Evolutionary conservation across 345 rosid genomes (phyloP).

Genomic region (Atalantia buxifolia): DNA sequence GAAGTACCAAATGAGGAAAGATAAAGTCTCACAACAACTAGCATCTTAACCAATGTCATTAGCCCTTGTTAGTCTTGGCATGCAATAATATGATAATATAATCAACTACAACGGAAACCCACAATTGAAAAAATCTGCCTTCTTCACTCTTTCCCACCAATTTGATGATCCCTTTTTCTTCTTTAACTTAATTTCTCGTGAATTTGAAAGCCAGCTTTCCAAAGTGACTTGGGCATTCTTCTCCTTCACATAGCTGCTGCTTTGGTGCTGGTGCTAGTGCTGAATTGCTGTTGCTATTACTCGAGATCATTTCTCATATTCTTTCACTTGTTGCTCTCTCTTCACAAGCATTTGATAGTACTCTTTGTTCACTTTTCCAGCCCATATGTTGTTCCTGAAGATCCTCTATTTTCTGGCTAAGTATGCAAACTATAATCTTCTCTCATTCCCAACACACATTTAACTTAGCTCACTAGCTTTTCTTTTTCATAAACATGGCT

Average conservation of each 20-base stretch:
- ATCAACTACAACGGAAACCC: slow-evolving; percentile 13
- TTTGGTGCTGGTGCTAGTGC: not conserved
- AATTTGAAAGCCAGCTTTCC: slow-evolving; percentile 17
- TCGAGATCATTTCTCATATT: not conserved
- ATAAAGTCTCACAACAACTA: not conserved
- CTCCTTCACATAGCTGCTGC: not conserved
- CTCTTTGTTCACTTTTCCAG: slow-evolving; percentile 55
- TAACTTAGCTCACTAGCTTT: slow-evolving; percentile 60
- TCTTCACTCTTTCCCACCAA: slow-evolving; percentile 44
- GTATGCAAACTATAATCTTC: slow-evolving; percentile 56
- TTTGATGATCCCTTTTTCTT: not conserved
- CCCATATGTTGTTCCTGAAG: slow-evolving; percentile 42
- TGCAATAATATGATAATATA: not conserved
- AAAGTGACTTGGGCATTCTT: not conserved
- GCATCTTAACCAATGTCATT: not conserved
- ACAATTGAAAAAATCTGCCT: slow-evolving; percentile 29
- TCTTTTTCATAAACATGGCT: slow-evolving; percentile 46
- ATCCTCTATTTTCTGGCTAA: slow-evolving; percentile 42
- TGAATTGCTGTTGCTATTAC: not conserved
- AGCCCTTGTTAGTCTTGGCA: not conserved
- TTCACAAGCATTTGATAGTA: slow-evolving; percentile 26
- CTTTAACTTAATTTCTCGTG: slow-evolving; percentile 12
- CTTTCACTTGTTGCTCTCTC: not conserved
- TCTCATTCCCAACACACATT: slow-evolving; percentile 57
- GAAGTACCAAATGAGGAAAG: not conserved